A percentile compares a stretch with the other conserved stretches of the same genome.
Evolutionary conservation across 129 eudicot genomes (phyloP).

Genomic region (Apium graveolens): DNA sequence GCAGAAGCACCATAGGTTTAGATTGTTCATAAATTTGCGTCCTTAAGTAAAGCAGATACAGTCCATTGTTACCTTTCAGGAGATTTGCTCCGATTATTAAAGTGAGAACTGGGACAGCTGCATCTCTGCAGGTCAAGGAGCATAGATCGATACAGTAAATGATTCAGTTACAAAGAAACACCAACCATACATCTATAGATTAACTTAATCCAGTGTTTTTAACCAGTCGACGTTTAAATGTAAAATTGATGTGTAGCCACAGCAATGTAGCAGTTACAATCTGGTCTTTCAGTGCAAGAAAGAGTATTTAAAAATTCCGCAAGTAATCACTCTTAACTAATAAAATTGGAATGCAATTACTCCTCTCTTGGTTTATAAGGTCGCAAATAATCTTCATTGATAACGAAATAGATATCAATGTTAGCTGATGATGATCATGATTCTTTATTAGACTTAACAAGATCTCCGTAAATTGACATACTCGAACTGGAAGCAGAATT

Average conservation of each 20-base stretch:
- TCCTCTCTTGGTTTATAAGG: neutral
- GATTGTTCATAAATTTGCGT: neutral
- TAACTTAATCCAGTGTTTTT: neutral
- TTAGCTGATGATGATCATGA: neutral
- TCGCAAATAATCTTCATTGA: neutral
- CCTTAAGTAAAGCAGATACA: neutral
- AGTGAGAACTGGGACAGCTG: constrained; percentile 68
- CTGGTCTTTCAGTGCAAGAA: no score
- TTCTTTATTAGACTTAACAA: neutral
- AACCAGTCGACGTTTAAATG: neutral
- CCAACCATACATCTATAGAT: neutral
- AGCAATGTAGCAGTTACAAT: no score
- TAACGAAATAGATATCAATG: neutral
- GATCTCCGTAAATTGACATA: neutral
- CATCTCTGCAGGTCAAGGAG: constrained; percentile 34
- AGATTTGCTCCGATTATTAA: constrained; percentile 83
- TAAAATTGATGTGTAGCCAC: no score
- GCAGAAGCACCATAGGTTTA: no score
- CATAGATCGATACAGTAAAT: neutral
- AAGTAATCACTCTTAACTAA: no score
- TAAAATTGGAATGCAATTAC: neutral
- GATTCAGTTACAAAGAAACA: neutral
- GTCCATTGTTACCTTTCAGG: constrained; percentile 41
- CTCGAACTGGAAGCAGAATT: neutral
- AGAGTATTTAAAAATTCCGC: no score